Evolutionary conservation across 495 filamentous ascomycete genomes (phyloP).

Genomic region (Penicillium bovifimosum): DNA sequence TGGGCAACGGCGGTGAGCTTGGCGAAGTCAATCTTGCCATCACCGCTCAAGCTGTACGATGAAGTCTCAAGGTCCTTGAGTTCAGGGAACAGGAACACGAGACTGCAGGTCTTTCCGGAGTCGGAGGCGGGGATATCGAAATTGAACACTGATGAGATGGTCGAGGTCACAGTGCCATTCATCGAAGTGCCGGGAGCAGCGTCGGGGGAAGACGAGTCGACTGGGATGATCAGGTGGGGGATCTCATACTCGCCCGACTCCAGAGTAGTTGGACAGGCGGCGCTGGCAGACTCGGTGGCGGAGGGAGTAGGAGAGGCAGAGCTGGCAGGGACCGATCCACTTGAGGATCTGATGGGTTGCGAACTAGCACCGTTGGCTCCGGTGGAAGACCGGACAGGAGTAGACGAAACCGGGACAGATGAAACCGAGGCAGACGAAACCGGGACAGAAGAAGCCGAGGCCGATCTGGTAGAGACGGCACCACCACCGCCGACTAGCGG

Average conservation of each 20-base stretch:
- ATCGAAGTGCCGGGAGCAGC: slow-evolving; percentile 46
- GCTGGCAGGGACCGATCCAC: slow-evolving; percentile 6
- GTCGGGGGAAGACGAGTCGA: slow-evolving; percentile 52
- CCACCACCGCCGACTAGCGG: background rate
- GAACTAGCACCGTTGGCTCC: background rate
- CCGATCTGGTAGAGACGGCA: background rate
- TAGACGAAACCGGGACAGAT: too few relatives aligned
- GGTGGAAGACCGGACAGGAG: background rate
- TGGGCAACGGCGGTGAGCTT: slow-evolving; percentile 37
- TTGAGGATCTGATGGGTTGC: slow-evolving; percentile 7
- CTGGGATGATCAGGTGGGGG: slow-evolving; percentile 62
- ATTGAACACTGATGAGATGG: slow-evolving; percentile 59
- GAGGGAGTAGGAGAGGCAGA: slow-evolving; percentile 7
- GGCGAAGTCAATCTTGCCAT: slow-evolving; percentile 51
- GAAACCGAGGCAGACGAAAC: background rate
- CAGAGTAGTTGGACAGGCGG: slow-evolving; percentile 47
- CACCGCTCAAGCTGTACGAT: slow-evolving; percentile 51
- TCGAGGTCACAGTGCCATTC: slow-evolving; percentile 50
- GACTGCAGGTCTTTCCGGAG: slow-evolving; percentile 54
- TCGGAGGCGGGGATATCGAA: slow-evolving; percentile 57
- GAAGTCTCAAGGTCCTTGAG: slow-evolving; percentile 49
- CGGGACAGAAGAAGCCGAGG: background rate
- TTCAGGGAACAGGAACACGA: slow-evolving; percentile 62
- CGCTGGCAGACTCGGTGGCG: slow-evolving; percentile 12
- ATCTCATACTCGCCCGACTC: slow-evolving; percentile 47